A percentile compares a stretch with the other conserved stretches of the same genome.
phyloP scores from a whole-genome alignment of 1,284 basidiomycete genomes.

The Caloboletus inedulis region DNA sequence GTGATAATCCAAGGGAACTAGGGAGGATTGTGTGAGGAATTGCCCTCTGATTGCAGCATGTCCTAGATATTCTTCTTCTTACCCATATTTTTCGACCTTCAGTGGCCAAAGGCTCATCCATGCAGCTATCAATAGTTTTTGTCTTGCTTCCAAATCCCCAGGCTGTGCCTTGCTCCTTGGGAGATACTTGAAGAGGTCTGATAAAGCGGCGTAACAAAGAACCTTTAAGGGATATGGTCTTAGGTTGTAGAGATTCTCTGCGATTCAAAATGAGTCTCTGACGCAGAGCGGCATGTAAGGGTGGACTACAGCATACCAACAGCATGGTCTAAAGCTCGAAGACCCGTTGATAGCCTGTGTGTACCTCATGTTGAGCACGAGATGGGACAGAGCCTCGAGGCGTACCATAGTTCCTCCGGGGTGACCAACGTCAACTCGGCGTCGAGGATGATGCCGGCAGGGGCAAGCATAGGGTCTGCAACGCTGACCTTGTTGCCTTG shows the following conservation, averaged over 20 bases:
- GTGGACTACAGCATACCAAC: slow-evolving; percentile 47
- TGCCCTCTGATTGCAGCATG: not conserved
- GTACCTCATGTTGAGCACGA: slow-evolving; percentile 18
- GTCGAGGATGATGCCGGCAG: slow-evolving; percentile 74
- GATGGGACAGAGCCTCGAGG: slow-evolving; percentile 13
- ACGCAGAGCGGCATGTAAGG: not conserved
- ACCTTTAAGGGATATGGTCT: slow-evolving; percentile 59
- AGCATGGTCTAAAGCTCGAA: slow-evolving; percentile 77
- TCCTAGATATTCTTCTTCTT: slow-evolving; percentile 6
- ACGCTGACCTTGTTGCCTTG: slow-evolving; percentile 65
- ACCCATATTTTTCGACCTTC: slow-evolving; percentile 55
- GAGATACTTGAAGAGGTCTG: slow-evolving; percentile 72
- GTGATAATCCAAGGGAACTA: slow-evolving; percentile 70
- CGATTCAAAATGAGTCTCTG: not conserved
- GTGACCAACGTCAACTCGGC: slow-evolving; percentile 72
- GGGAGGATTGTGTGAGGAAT: not conserved
- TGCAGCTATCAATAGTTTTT: slow-evolving; percentile 69
- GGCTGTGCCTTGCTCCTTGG: slow-evolving; percentile 63
- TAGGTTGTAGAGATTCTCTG: slow-evolving; percentile 69
- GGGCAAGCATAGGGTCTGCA: slow-evolving; percentile 51
- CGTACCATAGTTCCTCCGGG: slow-evolving; percentile 71
- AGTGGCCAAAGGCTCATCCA: slow-evolving; percentile 80
- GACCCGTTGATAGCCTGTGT: slow-evolving; percentile 68
- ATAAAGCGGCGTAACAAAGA: slow-evolving; percentile 63
- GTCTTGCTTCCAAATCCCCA: slow-evolving; percentile 53